Percentiles rank a stretch among this genome's conserved stretches.
Conservation (phyloP, 2,329 filamentous ascomycete species). For the Trichoderma koningii region DNA sequence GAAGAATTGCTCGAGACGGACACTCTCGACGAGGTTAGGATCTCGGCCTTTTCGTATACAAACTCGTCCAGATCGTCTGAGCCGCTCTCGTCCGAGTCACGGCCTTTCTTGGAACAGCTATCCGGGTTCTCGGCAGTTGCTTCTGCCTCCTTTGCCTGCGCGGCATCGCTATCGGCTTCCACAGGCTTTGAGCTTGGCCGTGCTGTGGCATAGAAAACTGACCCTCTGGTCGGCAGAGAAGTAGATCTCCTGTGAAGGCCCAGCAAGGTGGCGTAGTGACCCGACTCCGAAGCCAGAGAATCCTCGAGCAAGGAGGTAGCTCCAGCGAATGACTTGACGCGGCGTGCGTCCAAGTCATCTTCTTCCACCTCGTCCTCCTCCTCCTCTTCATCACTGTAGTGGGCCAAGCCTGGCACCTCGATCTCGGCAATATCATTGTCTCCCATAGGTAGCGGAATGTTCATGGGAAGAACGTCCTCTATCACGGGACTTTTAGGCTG, state of each 20-base stretch:
- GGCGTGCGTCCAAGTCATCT: conserved; percentile 41
- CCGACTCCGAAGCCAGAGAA: conserved; percentile 4
- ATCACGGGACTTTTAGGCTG: conserved; percentile 29
- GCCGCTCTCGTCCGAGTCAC: conserved; percentile 28
- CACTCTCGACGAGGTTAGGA: conserved; percentile 58
- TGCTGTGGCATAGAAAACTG: conserved; percentile 26
- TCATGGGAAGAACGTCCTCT: conserved; percentile 40
- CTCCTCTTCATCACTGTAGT: conserved; percentile 64
- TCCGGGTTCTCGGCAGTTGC: conserved; percentile 3
- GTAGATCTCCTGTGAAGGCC: conserved; percentile 48
- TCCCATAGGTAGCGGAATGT: conserved; percentile 67
- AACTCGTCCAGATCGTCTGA: conserved; percentile 51
- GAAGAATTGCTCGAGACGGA: conserved; percentile 57
- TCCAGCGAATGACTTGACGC: conserved; percentile 50
- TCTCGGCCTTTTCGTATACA: conserved; percentile 59
- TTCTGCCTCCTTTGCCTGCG: neutral
- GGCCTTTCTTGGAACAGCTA: conserved; percentile 3
- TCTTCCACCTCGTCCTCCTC: conserved; percentile 41
- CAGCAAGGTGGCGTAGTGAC: conserved; percentile 38
- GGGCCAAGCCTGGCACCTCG: conserved; percentile 70
- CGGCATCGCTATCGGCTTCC: neutral
- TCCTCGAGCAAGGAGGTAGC: conserved; percentile 25
- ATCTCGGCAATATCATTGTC: conserved; percentile 76
- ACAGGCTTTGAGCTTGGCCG: conserved; percentile 12
- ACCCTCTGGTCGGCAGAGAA: conserved; percentile 49